Conservation (phyloP, 768 basidiomycete genomes). For the Amanita phalloides region DNA sequence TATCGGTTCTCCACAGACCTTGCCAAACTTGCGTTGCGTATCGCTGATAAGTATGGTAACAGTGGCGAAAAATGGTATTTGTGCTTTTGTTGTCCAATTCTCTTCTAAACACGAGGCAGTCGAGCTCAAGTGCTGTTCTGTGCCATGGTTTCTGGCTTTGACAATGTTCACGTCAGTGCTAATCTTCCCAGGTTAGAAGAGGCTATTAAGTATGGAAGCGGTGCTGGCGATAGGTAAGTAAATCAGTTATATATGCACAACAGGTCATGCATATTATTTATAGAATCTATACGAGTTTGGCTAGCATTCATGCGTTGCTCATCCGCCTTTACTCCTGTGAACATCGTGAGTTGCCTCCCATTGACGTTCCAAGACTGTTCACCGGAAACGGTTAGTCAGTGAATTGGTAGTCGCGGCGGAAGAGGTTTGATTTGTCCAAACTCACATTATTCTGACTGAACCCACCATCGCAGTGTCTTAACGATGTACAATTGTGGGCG, state of each 20-base stretch:
- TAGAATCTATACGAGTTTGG: slow-evolving; percentile 55
- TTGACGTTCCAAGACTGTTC: not conserved
- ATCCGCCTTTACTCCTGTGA: slow-evolving; percentile 51
- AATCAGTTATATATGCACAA: not conserved
- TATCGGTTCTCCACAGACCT: slow-evolving; percentile 62
- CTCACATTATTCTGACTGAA: not conserved
- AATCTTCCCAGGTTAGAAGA: slow-evolving; percentile 51
- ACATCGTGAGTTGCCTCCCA: slow-evolving; percentile 32
- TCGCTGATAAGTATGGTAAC: slow-evolving; percentile 56
- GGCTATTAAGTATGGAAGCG: slow-evolving; percentile 53
- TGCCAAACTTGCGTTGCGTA: slow-evolving; percentile 52
- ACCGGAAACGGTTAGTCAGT: slow-evolving; percentile 28
- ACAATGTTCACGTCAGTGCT: slow-evolving; percentile 53
- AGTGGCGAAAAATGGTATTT: slow-evolving; percentile 59
- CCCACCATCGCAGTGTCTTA: slow-evolving; percentile 31
- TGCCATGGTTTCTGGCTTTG: slow-evolving; percentile 56
- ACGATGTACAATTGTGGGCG: slow-evolving; percentile 46
- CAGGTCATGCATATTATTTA: not conserved
- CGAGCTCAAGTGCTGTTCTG: slow-evolving; percentile 53
- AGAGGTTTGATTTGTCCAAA: slow-evolving; percentile 30
- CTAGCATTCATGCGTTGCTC: slow-evolving; percentile 41
- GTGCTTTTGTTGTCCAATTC: not conserved
- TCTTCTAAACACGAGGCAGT: slow-evolving; percentile 19
- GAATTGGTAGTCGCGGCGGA: slow-evolving; percentile 48
- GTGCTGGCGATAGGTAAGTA: slow-evolving; percentile 53